Evolutionary conservation across 768 basidiomycete species (phyloP).

Genomic region (Cystobasidium ongulense): DNA sequence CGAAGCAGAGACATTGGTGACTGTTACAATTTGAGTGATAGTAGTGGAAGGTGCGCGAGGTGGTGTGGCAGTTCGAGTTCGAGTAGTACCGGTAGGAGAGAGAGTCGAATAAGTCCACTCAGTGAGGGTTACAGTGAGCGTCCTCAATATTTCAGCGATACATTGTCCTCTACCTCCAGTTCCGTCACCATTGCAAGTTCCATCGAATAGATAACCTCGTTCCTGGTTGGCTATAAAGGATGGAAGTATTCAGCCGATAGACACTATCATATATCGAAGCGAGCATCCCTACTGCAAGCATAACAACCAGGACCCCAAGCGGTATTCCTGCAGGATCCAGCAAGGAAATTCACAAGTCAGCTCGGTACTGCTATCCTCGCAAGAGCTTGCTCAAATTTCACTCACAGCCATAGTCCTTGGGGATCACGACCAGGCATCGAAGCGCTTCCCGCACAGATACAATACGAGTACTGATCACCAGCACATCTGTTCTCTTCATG

Average conservation of each 20-base stretch:
- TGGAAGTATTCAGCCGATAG: neutral
- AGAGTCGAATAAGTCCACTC: slow-evolving; percentile 7
- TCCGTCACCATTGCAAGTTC: slow-evolving; percentile 21
- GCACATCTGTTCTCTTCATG: slow-evolving; percentile 29
- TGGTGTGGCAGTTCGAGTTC: neutral
- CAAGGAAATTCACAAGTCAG: neutral
- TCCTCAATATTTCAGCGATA: slow-evolving; percentile 18
- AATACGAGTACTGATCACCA: slow-evolving; percentile 21
- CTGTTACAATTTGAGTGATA: neutral
- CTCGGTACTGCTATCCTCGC: neutral
- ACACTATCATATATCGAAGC: neutral
- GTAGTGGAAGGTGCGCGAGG: neutral
- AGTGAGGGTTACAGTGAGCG: slow-evolving; percentile 23
- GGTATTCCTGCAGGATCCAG: slow-evolving; percentile 8
- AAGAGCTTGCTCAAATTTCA: neutral
- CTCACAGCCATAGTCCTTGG: neutral
- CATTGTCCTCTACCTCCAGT: slow-evolving; percentile 20
- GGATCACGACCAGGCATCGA: neutral
- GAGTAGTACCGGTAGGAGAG: neutral
- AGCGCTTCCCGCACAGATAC: slow-evolving; percentile 26
- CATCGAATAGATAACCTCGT: slow-evolving; percentile 12
- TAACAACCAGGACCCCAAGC: slow-evolving; percentile 30
- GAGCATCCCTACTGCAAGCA: slow-evolving; percentile 3
- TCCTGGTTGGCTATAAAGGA: neutral
- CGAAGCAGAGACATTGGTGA: neutral